phyloP scores from a whole-genome alignment of 2,329 filamentous ascomycete genomes.

The Neonectria hederae region DNA sequence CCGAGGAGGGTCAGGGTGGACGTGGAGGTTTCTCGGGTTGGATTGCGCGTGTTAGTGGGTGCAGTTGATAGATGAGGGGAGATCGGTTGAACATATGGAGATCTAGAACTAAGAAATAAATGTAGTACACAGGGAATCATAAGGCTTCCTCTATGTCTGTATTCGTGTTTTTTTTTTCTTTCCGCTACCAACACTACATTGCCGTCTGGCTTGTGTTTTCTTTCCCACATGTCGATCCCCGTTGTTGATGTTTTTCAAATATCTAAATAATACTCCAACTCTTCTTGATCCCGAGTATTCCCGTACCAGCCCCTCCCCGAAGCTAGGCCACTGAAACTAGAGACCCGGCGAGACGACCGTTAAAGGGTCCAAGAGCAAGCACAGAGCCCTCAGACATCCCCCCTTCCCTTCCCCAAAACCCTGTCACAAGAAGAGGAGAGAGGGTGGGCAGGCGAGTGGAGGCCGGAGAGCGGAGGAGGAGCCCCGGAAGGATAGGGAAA shows the following conservation, averaged over 20 bases:
- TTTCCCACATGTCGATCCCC: background rate
- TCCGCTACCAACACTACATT: background rate
- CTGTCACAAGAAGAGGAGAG: background rate
- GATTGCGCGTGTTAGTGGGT: background rate
- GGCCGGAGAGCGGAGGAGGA: background rate
- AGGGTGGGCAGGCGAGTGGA: background rate
- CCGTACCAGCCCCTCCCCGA: slow-evolving; percentile 4
- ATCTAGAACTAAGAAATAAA: background rate
- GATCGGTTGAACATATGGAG: background rate
- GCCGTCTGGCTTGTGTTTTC: background rate
- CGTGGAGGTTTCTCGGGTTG: background rate
- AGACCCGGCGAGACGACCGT: background rate
- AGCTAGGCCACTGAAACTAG: background rate
- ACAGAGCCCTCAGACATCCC: background rate
- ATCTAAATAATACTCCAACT: background rate
- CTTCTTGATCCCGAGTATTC: slow-evolving; percentile 13
- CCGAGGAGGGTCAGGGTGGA: background rate
- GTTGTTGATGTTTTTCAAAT: slow-evolving; percentile 3
- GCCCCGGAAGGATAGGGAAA: background rate
- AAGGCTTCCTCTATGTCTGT: background rate
- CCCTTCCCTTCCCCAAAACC: background rate
- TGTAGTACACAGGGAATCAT: background rate
- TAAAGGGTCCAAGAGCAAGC: background rate
- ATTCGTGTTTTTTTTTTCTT: background rate
- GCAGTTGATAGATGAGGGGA: background rate